These are phyloP conservation scores for Mycena indigotica DNA, from an alignment of 768 basidiomycete genomes.

Conservation along the genomic window DNA sequence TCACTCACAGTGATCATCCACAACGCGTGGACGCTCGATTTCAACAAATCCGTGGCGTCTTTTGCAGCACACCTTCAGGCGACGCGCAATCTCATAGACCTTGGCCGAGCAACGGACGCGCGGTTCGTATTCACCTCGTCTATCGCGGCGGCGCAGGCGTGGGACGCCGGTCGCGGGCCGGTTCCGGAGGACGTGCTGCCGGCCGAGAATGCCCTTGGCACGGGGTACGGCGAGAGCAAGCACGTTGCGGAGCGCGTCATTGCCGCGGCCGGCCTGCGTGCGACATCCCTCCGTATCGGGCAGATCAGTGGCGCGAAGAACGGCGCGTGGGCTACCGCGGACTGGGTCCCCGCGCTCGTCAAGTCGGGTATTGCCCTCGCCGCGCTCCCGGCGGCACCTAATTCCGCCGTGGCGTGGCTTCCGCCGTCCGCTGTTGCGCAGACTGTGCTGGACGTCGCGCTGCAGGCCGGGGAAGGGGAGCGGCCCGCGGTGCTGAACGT, in stretches of 20 bases:
- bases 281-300: constrained; percentile 34
- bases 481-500: constrained; percentile 31
- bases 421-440: constrained; percentile 29
- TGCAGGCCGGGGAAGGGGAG: constrained; percentile 17
- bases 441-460: constrained; percentile 31
- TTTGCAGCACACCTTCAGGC: constrained; percentile 53
- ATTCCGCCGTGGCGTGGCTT: constrained; percentile 31
- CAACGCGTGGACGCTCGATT: constrained; percentile 46
- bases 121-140: constrained; percentile 35
- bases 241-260: constrained; percentile 24
- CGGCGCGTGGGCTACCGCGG: constrained; percentile 39
- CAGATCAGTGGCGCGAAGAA: constrained; percentile 38
- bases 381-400: constrained; percentile 26
- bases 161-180: constrained; percentile 27
- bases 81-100: constrained; percentile 48
- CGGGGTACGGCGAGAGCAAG: constrained; percentile 24
- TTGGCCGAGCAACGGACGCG: constrained; percentile 28
- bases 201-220: constrained; percentile 15
- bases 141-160: constrained; percentile 31
- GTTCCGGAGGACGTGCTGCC: constrained; percentile 25
- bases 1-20: constrained; percentile 42
- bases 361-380: constrained; percentile 35
- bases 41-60: constrained; percentile 51
- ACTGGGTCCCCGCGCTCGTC: constrained; percentile 41
- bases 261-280: background rate